Percentiles rank a stretch among this genome's conserved stretches.
Conservation (phyloP, 225 moss, liverwort and hornwort species). For the Bryoerythrophyllum caledonicum region DNA sequence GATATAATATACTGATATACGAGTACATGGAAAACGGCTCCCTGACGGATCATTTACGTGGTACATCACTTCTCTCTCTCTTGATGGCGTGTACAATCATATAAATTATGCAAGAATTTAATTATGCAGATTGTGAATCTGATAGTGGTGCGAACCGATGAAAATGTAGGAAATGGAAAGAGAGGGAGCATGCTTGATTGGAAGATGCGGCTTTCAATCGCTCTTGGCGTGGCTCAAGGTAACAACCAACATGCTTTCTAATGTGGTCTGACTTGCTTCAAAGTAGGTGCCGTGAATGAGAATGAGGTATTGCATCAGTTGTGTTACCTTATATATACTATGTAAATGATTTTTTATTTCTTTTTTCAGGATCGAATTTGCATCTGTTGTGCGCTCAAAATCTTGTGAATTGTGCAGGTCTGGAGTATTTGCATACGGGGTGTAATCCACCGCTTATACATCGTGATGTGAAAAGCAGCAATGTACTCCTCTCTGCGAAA, state of each 20-base stretch:
- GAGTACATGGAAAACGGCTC: conserved; percentile 66
- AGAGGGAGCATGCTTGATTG: conserved; percentile 28
- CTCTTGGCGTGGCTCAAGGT: conserved; percentile 61
- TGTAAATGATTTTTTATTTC: not conserved
- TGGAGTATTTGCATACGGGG: conserved; percentile 61
- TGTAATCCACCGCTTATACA: conserved; percentile 54
- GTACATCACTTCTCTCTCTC: conserved; percentile 17
- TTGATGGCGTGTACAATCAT: not conserved
- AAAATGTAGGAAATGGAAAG: conserved; percentile 7
- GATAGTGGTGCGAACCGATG: not conserved
- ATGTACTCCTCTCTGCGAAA: conserved; percentile 40
- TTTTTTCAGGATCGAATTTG: not conserved
- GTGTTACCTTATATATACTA: not conserved
- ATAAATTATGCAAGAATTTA: not conserved
- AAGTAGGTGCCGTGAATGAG: not conserved
- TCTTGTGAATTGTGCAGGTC: conserved; percentile 25
- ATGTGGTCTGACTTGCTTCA: not conserved
- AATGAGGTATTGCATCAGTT: not conserved
- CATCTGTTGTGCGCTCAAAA: not conserved
- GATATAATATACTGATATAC: conserved; percentile 60
- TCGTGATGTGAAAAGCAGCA: conserved; percentile 61
- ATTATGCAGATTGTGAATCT: not conserved
- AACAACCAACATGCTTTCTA: not conserved
- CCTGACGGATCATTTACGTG: conserved; percentile 51
- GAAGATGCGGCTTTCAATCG: conserved; percentile 43